Base-by-base conservation (phyloP, 257 asterid species). In the Salvia splendens region DNA sequence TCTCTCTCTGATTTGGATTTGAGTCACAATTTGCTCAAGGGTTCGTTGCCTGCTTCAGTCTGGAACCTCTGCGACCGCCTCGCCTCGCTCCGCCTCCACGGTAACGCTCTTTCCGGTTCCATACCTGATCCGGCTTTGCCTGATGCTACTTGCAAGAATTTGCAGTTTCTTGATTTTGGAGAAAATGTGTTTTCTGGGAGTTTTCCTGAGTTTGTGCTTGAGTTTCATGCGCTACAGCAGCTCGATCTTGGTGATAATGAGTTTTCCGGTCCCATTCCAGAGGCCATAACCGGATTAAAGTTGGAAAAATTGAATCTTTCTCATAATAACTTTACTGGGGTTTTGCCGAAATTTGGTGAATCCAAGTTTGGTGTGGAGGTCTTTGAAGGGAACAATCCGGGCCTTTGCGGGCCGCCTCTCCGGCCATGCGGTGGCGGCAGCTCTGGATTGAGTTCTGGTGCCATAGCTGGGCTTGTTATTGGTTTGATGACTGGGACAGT, bases 11-110 rank as follows among this genome's bases (percentile, higher is more conserved):
- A 84, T 59, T 68, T 94, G 67, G 99, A 94, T 79, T 84, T 94
- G 75, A 83, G 95, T 71, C 73, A 80, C 71, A 94, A 94, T 76
- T 73, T 71, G 81, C 80, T 94, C 8, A 66, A 73, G 46, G 99
- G 96, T 66, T 66, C 93, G 1, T 8, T 91, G 45, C 97, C 99
- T 4, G 28, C 95, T 12, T 94, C 99, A 3, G 77, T 94, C 61
- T 94, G 99, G 99, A 94, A 88, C 76, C 91, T 88, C 6, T 94
- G 99, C 33, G 95, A 86, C 10, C 75, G 83, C 64, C 83, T 94
- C 1, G 85, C 78, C 69, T 91, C 93, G 0, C 86, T 94, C 33
- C 80, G 86, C 40, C 41, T 91, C 61, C 95, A 91, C 9, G 95
- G 95, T 42, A 94, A 94, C 75, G 70, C 85, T 58, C 79, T 94